Base-by-base conservation (phyloP, 208 protist genomes). In the Trypanosoma cruzi region DNA sequence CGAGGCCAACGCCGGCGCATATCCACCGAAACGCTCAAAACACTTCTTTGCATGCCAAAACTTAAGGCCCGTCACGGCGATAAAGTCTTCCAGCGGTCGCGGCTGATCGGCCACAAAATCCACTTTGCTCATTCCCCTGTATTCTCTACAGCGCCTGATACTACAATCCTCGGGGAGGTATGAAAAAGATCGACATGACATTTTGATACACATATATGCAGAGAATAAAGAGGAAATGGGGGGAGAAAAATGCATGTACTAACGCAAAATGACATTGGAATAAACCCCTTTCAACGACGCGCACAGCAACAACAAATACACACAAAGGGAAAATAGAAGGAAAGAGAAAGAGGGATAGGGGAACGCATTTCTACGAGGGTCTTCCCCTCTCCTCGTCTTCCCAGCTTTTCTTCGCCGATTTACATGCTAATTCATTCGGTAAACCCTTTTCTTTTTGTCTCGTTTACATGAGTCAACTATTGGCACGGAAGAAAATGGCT, bases 51-150 rank as follows among this genome's bases (percentile, higher is more conserved):
- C 86, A 20, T 64, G 62, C 20, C 61, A 68, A 24, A 36, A 57
- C 58, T 80, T 90, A 22, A 96, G 74, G 37, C 90, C 90, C 0
- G 90, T 96, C 31, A 90, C 32, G 20, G 58, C 68, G 52, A 82
- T 60, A 31, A 96, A 78, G 61, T 92, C 75, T 20, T 80, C 80
- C 13, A 73, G 58, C 16, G 79, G 79, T 52, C 68, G 79, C 22
- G 34, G 53, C 16, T 60, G 34, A 1, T 69, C 37, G 42, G 68
- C 59, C 20, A 53, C 57, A 56, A 64, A 73, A 32, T 10, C 0
- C 26, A 55, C 46, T 29, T 67, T 31, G 32, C 24, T 59, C 22
- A 59, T 53, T 42, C 50, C 42, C 16, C 44, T 24, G 36, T 22
- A n/a, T 7, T 14, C 66, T 24, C 44, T 26, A 4, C 24, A 11